Percentiles rank a stretch among this genome's conserved stretches.
phyloP scores from a whole-genome alignment of 352 stramenopile genomes.

The Pythium monospermum region DNA sequence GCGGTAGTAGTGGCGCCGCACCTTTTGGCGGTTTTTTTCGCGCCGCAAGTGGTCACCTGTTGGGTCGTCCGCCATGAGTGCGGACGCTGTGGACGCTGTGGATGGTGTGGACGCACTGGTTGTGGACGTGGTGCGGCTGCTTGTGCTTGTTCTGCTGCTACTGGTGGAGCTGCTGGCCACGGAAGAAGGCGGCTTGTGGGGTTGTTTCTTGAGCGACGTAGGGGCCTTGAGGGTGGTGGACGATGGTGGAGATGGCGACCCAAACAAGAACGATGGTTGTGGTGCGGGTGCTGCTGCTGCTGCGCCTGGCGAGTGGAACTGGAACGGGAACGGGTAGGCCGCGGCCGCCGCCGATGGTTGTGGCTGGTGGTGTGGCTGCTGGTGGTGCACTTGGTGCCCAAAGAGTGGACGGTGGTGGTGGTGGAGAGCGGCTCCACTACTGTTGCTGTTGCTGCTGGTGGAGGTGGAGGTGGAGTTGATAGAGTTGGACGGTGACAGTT shows the following conservation, averaged over 20 bases:
- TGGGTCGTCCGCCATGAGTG: constrained; percentile 14
- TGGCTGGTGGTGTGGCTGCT: too few species aligned
- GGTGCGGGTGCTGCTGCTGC: neutral
- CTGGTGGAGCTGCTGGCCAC: neutral
- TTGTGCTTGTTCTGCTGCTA: neutral
- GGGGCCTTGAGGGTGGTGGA: neutral
- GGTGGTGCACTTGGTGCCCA: neutral
- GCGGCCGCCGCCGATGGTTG: neutral
- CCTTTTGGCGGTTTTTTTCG: constrained; percentile 31
- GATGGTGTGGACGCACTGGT: neutral
- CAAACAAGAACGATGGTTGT: neutral
- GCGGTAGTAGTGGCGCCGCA: constrained; percentile 33
- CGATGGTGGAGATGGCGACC: neutral
- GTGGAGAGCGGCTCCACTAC: neutral
- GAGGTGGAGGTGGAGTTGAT: neutral
- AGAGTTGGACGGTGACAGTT: neutral
- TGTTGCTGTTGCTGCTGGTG: neutral
- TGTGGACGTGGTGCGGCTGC: neutral
- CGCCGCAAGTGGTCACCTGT: too few species aligned
- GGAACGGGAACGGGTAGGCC: neutral
- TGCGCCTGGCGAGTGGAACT: neutral
- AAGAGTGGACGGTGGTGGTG: neutral
- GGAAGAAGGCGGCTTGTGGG: neutral
- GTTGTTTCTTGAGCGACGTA: neutral
- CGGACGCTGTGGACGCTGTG: neutral